A percentile compares a stretch with the other conserved stretches of the same genome.
Conservation (phyloP, 345 rosid species). For the Populus davidiana region DNA sequence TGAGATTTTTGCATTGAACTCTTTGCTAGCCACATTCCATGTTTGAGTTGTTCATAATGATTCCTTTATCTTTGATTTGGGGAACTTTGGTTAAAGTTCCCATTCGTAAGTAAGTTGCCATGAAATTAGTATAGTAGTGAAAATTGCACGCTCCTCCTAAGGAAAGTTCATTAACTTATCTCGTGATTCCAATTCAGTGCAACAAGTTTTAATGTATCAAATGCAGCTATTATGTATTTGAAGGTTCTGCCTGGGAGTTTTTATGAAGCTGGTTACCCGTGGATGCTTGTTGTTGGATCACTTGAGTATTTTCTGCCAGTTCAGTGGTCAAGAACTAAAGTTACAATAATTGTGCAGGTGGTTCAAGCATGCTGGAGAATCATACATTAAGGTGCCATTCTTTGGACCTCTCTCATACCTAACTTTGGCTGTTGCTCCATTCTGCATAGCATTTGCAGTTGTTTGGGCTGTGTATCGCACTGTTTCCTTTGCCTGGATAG, state of each 20-base stretch:
- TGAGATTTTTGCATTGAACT: background rate
- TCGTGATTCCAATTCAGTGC: background rate
- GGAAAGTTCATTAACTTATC: background rate
- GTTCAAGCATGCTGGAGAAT: conserved; percentile 64
- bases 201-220: background rate
- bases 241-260: background rate
- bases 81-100: background rate
- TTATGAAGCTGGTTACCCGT: background rate
- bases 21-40: background rate
- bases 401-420: conserved; percentile 82
- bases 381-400: conserved; percentile 76
- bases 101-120: background rate
- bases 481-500: conserved; percentile 80
- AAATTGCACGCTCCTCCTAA: background rate
- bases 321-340: conserved; percentile 8
- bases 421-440: conserved; percentile 84
- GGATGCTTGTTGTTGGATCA: background rate
- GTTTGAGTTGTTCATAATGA: conserved; percentile 4
- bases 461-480: conserved; percentile 81
- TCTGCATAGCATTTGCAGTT: conserved; percentile 86
- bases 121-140: background rate
- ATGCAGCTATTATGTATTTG: background rate
- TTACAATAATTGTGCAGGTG: conserved; percentile 49
- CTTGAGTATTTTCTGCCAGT: background rate
- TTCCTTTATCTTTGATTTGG: conserved; percentile 8